Conservation (phyloP, 129 eudicot genomes). For the Flaveria trinervia region DNA sequence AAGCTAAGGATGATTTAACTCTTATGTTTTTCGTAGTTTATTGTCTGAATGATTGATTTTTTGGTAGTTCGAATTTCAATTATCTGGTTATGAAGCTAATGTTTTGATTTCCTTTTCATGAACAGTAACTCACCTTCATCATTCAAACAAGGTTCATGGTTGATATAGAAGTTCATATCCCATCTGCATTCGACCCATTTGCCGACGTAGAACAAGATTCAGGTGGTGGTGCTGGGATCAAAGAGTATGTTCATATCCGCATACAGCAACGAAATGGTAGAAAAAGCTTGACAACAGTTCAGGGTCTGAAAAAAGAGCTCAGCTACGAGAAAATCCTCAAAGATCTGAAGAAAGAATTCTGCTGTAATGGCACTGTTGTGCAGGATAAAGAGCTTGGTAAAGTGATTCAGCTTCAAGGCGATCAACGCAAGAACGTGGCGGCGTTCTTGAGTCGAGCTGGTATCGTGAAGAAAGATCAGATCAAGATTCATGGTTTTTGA, state of each 20-base stretch:
- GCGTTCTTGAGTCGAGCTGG: slow-evolving; percentile 61
- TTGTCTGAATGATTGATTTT: too few species aligned
- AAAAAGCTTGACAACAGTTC: slow-evolving; percentile 90
- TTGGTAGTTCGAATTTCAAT: too few species aligned
- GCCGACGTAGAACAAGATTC: slow-evolving; percentile 64
- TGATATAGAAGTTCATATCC: slow-evolving; percentile 67
- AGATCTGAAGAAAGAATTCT: slow-evolving; percentile 81
- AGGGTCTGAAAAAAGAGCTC: slow-evolving; percentile 77
- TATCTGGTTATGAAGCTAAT: too few species aligned
- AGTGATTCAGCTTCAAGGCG: slow-evolving; percentile 92
- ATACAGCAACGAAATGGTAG: slow-evolving; percentile 92
- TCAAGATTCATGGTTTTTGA: slow-evolving; percentile 95
- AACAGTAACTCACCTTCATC: slow-evolving; percentile 1
- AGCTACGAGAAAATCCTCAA: slow-evolving; percentile 89
- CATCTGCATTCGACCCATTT: slow-evolving; percentile 79
- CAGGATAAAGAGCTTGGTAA: slow-evolving; percentile 83
- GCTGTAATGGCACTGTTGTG: slow-evolving; percentile 93
- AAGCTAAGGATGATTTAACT: neutral
- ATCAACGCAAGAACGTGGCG: slow-evolving; percentile 92
- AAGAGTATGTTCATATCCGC: slow-evolving; percentile 92
- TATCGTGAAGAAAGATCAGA: slow-evolving; percentile 78
- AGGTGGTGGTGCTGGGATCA: slow-evolving; percentile 61
- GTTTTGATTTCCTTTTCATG: neutral
- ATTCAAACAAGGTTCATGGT: slow-evolving; percentile 63
- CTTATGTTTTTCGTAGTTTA: neutral